Evolutionary conservation across 306 rosid species (phyloP).

Genomic region (Inga laurina): DNA sequence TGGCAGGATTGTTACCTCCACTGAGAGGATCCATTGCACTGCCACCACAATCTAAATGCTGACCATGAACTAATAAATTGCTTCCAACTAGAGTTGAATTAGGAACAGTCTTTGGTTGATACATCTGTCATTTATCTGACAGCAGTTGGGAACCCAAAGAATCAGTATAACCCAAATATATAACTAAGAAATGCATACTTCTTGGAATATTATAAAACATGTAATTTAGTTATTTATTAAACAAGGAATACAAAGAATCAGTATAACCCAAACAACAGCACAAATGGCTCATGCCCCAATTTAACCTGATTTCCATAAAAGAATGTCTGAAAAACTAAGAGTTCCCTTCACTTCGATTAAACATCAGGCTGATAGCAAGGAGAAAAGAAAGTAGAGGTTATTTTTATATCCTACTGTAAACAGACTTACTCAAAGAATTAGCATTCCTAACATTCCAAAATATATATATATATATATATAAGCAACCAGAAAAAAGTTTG

Average conservation of each 20-base stretch:
- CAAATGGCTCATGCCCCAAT: background rate
- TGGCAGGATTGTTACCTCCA: conserved; percentile 64
- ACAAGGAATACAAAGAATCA: background rate
- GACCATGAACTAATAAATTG: conserved; percentile 62
- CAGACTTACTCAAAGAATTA: background rate
- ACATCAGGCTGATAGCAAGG: background rate
- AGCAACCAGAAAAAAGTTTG: background rate
- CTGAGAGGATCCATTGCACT: conserved; percentile 68
- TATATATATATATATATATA: background rate
- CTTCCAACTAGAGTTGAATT: conserved; percentile 50
- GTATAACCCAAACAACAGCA: background rate
- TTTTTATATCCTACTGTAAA: background rate
- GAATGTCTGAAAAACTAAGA: background rate
- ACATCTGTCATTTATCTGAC: conserved; percentile 74
- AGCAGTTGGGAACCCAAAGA: background rate
- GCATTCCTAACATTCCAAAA: background rate
- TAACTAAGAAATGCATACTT: background rate
- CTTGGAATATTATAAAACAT: background rate
- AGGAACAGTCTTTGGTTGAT: conserved; percentile 60
- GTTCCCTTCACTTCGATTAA: background rate
- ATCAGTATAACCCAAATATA: too few relatives aligned
- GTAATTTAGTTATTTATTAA: background rate
- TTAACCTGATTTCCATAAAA: background rate
- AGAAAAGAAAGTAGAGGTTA: background rate
- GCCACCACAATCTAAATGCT: conserved; percentile 56